phyloP scores from a whole-genome alignment of 2,329 filamentous ascomycete genomes.

The Sporothrix mexicana region DNA sequence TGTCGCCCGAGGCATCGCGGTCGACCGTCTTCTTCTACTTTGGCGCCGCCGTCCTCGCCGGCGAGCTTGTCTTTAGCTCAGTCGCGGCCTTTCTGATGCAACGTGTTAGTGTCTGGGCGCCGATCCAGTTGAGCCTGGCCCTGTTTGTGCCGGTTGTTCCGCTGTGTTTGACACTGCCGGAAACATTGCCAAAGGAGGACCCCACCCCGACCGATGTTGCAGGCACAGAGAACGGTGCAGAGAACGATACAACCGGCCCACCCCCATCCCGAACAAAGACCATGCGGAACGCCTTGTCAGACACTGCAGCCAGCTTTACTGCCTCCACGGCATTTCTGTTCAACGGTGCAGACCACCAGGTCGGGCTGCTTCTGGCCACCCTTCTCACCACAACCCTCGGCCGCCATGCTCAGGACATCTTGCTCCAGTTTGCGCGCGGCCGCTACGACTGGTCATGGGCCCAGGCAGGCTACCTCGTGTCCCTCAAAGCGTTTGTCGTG shows the following conservation, averaged over 20 bases:
- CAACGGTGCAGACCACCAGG: neutral
- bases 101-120: neutral
- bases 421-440: slow-evolving; percentile 26
- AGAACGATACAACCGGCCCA: neutral
- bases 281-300: neutral
- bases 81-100: slow-evolving; percentile 19
- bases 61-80: neutral
- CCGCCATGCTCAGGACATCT: slow-evolving; percentile 24
- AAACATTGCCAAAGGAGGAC: neutral
- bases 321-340: slow-evolving; percentile 1
- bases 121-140: neutral
- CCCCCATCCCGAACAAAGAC: slow-evolving; percentile 3
- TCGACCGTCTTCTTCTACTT: slow-evolving; percentile 26
- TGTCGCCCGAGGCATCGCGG: slow-evolving; percentile 18
- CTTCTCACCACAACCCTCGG: slow-evolving; percentile 27
- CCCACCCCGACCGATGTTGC: neutral
- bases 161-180: neutral
- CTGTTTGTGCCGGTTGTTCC: slow-evolving; percentile 1
- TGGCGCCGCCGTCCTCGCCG: slow-evolving; percentile 16
- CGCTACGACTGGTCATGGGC: slow-evolving; percentile 31
- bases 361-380: slow-evolving; percentile 21
- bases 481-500: slow-evolving; percentile 21
- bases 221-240: neutral
- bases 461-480: slow-evolving; percentile 28
- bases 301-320: neutral